Percentiles rank a stretch among this genome's conserved stretches.
These are phyloP conservation scores for Curvularia verruculosa DNA, from an alignment of 2,329 filamentous ascomycete species.

Conservation along the genomic window DNA sequence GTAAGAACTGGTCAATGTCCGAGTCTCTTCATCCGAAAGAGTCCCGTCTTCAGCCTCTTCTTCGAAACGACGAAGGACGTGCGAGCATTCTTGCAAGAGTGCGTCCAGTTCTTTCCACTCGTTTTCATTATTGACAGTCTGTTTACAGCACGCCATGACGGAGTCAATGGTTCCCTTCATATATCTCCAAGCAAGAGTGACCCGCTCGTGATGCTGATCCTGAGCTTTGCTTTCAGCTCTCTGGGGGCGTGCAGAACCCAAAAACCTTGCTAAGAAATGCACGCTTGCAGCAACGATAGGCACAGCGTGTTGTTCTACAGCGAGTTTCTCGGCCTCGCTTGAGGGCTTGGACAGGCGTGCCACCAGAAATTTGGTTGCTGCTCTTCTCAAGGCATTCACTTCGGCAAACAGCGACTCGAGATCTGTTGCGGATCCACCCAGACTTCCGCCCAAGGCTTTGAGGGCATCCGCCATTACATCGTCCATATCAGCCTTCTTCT, in stretches of 20 bases:
- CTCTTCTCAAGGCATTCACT: conserved; percentile 41
- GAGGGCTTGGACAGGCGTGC: conserved; percentile 15
- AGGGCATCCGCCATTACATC: conserved; percentile 30
- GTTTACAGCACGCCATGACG: conserved; percentile 42
- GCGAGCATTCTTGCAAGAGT: conserved; percentile 41
- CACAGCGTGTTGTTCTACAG: conserved; percentile 25
- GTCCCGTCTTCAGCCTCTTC: conserved; percentile 17
- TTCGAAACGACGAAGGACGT: conserved; percentile 37
- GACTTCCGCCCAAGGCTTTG: conserved; percentile 34
- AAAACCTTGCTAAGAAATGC: conserved; percentile 44
- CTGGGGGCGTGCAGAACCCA: conserved; percentile 27
- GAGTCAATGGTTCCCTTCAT: conserved; percentile 47
- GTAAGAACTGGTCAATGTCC: conserved; percentile 27
- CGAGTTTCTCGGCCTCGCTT: not conserved
- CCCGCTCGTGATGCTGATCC: conserved; percentile 30
- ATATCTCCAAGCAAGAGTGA: conserved; percentile 34
- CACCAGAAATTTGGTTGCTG: conserved; percentile 35
- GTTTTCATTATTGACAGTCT: conserved; percentile 24
- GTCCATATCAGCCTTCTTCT: conserved; percentile 22
- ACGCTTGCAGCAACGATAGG: conserved; percentile 38
- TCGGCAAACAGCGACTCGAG: conserved; percentile 47
- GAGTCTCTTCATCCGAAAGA: conserved; percentile 9
- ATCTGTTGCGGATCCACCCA: conserved; percentile 42
- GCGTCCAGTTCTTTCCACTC: conserved; percentile 43
- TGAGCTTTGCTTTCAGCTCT: conserved; percentile 26